phyloP scores from a whole-genome alignment of 2,329 filamentous ascomycete genomes.

The Talaromyces albobiverticillius region DNA sequence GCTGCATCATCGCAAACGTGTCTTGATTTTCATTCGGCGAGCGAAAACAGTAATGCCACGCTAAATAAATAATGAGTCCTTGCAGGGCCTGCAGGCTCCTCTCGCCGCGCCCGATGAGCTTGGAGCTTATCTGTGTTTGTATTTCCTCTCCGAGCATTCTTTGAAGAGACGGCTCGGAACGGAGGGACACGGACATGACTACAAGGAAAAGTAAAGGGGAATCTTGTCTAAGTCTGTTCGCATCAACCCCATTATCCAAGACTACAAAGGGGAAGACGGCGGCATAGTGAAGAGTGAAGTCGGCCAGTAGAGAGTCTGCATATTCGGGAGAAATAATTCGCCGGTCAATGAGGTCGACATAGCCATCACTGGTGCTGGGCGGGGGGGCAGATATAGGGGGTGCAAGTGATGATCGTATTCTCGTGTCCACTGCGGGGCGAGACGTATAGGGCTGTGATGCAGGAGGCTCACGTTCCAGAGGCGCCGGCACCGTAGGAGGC shows the following conservation, averaged over 20 bases:
- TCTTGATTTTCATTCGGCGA: background rate
- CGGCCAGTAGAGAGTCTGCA: background rate
- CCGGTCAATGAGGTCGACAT: background rate
- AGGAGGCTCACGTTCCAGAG: background rate
- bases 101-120: background rate
- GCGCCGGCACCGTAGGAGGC: background rate
- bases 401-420: background rate
- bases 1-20: background rate
- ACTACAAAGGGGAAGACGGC: background rate
- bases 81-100: background rate
- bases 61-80: background rate
- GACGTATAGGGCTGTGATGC: no score
- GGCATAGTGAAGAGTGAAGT: background rate
- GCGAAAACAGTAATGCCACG: background rate
- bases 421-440: background rate
- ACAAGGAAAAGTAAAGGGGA: background rate
- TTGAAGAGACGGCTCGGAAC: background rate
- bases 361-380: background rate
- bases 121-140: background rate
- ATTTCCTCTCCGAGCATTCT: background rate
- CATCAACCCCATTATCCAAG: background rate
- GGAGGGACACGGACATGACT: background rate
- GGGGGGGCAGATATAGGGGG: background rate
- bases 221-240: background rate
- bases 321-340: background rate